Evolutionary conservation across 495 filamentous ascomycete species (phyloP), one percentile per base, ranked within the genome.

Genomic region (Apiosordaria backusii): DNA sequence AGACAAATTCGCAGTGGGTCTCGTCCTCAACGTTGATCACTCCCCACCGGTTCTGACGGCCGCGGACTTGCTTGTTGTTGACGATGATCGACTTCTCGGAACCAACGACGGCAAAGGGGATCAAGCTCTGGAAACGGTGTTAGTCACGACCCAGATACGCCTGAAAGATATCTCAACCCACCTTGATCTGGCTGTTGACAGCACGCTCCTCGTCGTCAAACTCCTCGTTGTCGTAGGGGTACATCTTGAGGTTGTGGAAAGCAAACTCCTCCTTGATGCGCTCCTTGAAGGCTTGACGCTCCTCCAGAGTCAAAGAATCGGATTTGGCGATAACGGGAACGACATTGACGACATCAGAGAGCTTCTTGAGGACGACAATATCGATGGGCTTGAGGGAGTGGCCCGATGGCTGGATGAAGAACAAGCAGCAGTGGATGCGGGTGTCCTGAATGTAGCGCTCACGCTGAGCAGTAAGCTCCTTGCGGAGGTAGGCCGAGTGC

Each of bases 241-340:
- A 99, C 95, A 99, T 99, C 83, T 97, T 92, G 77, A 98, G 86
- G 84, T 97, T 98, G 87, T 99, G 95, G 89, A 99, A 99, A 52
- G 90, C 83, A 78, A 99, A 98, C 76, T 99, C 95, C 84, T 98
- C 94, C 87, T 96, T 97, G 81, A 99, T 99, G 73, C 96, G 87
- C 83, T 93, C 93, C 85, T 98, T 99, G 87, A 99, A 99, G 4
- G 89, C 92, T 70, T 87, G 86, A 66, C 95, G 87, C 84, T 99
- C 95, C 78, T 99, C 96, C 25, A 99, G 84, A 9, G 95, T 99
- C 68, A 99, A 82, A 63, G 93, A 95, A 75, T 99, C 95, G 61
- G 95, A 90, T 84, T 99, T 99, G 75, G 95, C 95, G 79, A 99
- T 97, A 35, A 99, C 96, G 40, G 95, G 95, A 29, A 99, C 95